Base-by-base conservation (phyloP, 768 basidiomycete species). In the Naganishia onofrii region DNA sequence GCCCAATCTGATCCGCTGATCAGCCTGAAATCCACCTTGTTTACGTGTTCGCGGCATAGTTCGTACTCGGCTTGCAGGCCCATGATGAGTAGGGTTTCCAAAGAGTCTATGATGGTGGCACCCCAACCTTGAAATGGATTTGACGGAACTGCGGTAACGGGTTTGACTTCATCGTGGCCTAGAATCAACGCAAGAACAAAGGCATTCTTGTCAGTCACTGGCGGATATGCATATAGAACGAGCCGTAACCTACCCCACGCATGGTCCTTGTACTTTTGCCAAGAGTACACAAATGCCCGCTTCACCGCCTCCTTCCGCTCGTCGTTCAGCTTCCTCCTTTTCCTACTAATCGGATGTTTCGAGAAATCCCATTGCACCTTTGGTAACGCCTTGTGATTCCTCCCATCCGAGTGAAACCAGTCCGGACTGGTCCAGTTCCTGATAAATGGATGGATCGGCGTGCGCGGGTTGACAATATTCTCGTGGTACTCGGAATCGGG, bases 121-220 rank as follows among this genome's bases (percentile, higher is more conserved):
- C 80, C 80, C 80, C 80, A 81, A 66, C 55, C 57, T 56, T 80
- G 79, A 70, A 81, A 81, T 3, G 80, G 78, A 73, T 81, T 71
- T 5, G 76, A 76, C 3, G 74, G 67, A 5, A 54, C 68, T 34
- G 71, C 60, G 8, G 76, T 74, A 17, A 79, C 74, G 3, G 80
- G 80, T 67, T 63, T 71, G 32, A 81, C 68, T 65, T 81, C 80
- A 63, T 81, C 80, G 67, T 79, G 77, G 23, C 79, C 78, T 80
- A 21, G 23, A 38, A 36, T 0, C 3, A 42, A n/a, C 9, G 15
- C 15, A 13, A 17, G 23, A 23, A 51, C n/a, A 23, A 5, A 28
- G 8, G 54, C 19, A 23, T 9, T n/a, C 34, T 32, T 34, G 29
- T 19, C 12, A 32, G 32, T 21, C 6, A 3, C 34, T 2, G 38